phyloP scores from a whole-genome alignment of 2,329 filamentous ascomycete genomes.

The Cadophora gregata region DNA sequence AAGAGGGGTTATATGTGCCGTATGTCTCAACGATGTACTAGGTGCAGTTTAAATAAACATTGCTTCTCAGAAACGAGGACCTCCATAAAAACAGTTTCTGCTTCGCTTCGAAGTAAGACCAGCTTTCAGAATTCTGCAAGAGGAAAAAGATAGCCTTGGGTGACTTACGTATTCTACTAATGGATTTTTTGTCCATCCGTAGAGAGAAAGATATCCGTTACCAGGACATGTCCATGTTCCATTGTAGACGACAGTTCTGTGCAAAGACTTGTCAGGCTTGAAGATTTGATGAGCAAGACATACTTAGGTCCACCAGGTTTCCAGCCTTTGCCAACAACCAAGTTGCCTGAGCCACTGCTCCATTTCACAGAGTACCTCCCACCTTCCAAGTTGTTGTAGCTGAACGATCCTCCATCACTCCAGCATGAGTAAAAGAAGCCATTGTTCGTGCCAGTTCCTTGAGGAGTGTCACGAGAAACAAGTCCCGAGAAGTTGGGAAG shows the following conservation, averaged over 20 bases:
- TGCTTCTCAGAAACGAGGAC: too few species aligned
- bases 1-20: conserved; percentile 56
- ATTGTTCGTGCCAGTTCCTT: conserved; percentile 58
- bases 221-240: conserved; percentile 49
- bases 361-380: conserved; percentile 58
- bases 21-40: conserved; percentile 60
- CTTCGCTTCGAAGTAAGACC: too few species aligned
- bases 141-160: too few species aligned
- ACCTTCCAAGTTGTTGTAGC: conserved; percentile 59
- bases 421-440: conserved; percentile 64
- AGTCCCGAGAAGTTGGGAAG: conserved; percentile 1
- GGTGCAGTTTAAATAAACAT: too few species aligned
- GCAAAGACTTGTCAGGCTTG: not conserved
- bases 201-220: conserved; percentile 58
- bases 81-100: too few species aligned
- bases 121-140: too few species aligned
- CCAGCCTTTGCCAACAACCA: conserved; percentile 58
- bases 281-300: not conserved
- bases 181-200: conserved; percentile 55
- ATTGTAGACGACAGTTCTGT: conserved; percentile 50
- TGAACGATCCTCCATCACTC: conserved; percentile 57
- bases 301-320: conserved; percentile 46
- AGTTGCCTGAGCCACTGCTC: conserved; percentile 51
- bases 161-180: conserved; percentile 42
- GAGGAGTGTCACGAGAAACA: conserved; percentile 42